A percentile compares a stretch with the other conserved stretches of the same genome.
Evolutionary conservation across 495 filamentous ascomycete genomes (phyloP).

Genomic region (Penicillium chermesinum): DNA sequence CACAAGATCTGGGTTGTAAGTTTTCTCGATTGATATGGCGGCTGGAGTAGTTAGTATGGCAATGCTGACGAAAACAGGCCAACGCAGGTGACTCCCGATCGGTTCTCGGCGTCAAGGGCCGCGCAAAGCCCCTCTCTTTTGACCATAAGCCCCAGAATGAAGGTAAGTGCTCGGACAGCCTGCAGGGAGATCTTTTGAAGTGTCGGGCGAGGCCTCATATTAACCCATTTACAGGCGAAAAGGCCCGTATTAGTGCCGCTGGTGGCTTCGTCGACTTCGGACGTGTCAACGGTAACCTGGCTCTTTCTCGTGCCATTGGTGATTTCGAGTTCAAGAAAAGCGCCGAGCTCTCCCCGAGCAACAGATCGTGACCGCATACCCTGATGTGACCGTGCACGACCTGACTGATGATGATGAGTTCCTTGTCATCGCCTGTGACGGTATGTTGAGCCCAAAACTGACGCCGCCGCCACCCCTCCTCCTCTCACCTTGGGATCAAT

Average conservation of each 20-base stretch:
- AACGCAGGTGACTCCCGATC: slow-evolving; percentile 95
- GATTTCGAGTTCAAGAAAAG: slow-evolving; percentile 99
- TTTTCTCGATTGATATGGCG: slow-evolving; percentile 12
- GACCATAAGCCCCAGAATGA: slow-evolving; percentile 99
- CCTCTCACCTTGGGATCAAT: too few species aligned
- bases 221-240: slow-evolving; percentile 62
- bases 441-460: slow-evolving; percentile 51
- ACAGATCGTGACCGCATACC: slow-evolving; percentile 95
- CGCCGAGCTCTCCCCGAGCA: slow-evolving; percentile 92
- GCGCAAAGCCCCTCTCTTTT: slow-evolving; percentile 93
- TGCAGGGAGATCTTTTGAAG: not conserved
- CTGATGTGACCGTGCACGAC: slow-evolving; percentile 87
- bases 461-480: too few species aligned
- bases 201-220: not conserved
- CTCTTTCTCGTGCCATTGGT: slow-evolving; percentile 94
- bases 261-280: slow-evolving; percentile 98
- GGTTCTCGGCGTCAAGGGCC: slow-evolving; percentile 90
- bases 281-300: slow-evolving; percentile 95
- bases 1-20: slow-evolving; percentile 93
- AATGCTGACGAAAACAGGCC: slow-evolving; percentile 50
- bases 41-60: not conserved
- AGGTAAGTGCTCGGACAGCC: slow-evolving; percentile 49
- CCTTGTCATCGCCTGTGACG: slow-evolving; percentile 93
- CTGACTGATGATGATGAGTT: slow-evolving; percentile 94
- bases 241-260: slow-evolving; percentile 89